Conservation (phyloP, 208 protist genomes). For the Zelonia costaricensis region DNA sequence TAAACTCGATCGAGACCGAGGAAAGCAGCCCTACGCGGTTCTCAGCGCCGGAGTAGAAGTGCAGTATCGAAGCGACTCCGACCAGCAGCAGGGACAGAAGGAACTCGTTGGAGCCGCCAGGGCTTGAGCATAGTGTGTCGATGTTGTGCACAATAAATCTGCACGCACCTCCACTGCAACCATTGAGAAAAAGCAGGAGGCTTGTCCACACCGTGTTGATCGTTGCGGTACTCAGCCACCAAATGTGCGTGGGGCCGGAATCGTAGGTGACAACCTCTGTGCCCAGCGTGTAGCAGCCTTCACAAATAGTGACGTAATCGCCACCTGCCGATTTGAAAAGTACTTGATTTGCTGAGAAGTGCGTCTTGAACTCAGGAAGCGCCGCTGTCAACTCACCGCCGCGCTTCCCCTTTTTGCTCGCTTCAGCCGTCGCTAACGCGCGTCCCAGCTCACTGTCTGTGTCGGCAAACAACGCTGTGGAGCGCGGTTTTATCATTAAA, state of each 20-base stretch:
- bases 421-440: constrained; percentile 1
- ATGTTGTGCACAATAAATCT: constrained; percentile 42
- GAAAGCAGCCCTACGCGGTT: constrained; percentile 12
- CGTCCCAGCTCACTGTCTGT: constrained; percentile 7
- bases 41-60: constrained; percentile 25
- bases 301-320: constrained; percentile 18
- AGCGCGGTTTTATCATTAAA: constrained; percentile 47
- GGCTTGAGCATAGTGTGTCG: constrained; percentile 38
- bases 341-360: constrained; percentile 14
- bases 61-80: constrained; percentile 32
- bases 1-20: constrained; percentile 34
- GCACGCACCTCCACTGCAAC: background rate
- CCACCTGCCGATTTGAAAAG: constrained; percentile 12
- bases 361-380: constrained; percentile 20
- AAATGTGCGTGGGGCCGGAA: background rate
- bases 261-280: background rate
- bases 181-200: constrained; percentile 22
- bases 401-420: constrained; percentile 4
- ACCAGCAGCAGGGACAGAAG: constrained; percentile 52
- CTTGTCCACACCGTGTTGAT: constrained; percentile 31
- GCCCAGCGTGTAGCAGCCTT: constrained; percentile 8
- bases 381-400: constrained; percentile 8
- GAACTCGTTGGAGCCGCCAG: constrained; percentile 36
- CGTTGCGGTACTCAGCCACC: constrained; percentile 4
- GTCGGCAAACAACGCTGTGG: constrained; percentile 49